These are phyloP conservation scores for Pseudozyma pruni DNA, from an alignment of 1,284 basidiomycete genomes.

Conservation along the genomic window DNA sequence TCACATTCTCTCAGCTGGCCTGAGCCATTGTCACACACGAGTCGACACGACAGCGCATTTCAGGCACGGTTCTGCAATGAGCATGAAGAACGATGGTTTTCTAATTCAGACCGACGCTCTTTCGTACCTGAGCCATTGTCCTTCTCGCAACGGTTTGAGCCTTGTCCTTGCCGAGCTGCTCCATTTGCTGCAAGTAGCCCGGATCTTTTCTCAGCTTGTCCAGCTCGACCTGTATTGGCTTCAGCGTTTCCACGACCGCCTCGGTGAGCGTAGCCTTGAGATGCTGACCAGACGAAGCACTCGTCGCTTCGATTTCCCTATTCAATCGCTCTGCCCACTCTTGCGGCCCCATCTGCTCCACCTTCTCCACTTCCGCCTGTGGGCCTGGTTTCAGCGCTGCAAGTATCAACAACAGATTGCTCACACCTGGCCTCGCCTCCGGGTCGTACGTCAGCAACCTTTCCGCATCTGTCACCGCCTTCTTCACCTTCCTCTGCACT, in stretches of 20 bases:
- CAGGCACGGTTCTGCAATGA: background rate
- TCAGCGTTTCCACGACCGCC: slow-evolving; percentile 78
- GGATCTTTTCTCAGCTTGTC: slow-evolving; percentile 75
- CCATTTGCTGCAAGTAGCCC: slow-evolving; percentile 76
- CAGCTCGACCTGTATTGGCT: slow-evolving; percentile 78
- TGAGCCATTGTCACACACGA: too few species aligned
- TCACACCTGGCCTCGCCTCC: slow-evolving; percentile 78
- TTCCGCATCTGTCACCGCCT: slow-evolving; percentile 86
- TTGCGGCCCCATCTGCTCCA: slow-evolving; percentile 19
- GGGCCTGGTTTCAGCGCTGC: slow-evolving; percentile 68
- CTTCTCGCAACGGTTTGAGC: slow-evolving; percentile 75
- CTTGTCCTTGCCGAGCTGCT: slow-evolving; percentile 74
- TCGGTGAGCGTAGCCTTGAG: slow-evolving; percentile 81
- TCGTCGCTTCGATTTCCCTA: slow-evolving; percentile 54
- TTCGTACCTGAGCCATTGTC: slow-evolving; percentile 78
- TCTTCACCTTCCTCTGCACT: slow-evolving; percentile 79
- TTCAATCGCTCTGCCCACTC: slow-evolving; percentile 71
- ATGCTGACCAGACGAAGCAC: slow-evolving; percentile 73
- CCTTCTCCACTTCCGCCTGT: background rate
- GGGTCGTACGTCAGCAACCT: slow-evolving; percentile 79
- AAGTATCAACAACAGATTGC: slow-evolving; percentile 80
- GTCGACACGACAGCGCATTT: too few species aligned
- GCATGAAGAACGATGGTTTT: background rate
- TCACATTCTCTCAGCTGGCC: too few species aligned
- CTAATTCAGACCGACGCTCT: slow-evolving; percentile 74